These are phyloP conservation scores for Miscanthus sacchariflorus DNA, from an alignment of 202 grass and related monocot species.

Conservation along the genomic window DNA sequence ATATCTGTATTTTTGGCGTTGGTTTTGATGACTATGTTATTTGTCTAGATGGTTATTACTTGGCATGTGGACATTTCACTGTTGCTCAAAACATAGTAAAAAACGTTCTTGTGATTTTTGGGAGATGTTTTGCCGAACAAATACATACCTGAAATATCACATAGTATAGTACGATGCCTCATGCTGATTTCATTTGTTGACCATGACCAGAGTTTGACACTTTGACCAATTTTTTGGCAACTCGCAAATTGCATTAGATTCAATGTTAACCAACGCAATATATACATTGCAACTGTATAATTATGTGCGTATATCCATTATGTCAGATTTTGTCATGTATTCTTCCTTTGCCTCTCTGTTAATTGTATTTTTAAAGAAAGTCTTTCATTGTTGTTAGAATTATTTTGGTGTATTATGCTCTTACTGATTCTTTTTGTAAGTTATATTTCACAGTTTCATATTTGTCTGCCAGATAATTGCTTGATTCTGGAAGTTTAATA, in stretches of 20 bases:
- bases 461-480: conserved; percentile 3
- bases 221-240: background rate
- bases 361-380: conserved; percentile 13
- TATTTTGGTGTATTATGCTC: conserved; percentile 4
- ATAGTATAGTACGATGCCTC: background rate
- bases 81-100: conserved; percentile 13
- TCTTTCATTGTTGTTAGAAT: conserved; percentile 5
- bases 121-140: conserved; percentile 10
- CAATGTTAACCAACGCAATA: background rate
- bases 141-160: background rate
- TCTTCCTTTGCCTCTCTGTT: conserved; percentile 9
- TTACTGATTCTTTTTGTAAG: background rate
- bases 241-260: conserved; percentile 6
- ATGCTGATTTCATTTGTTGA: background rate
- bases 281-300: background rate
- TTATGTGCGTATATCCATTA: background rate
- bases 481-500: conserved; percentile 15
- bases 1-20: background rate
- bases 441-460: conserved; percentile 16
- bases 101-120: background rate
- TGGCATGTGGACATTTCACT: conserved; percentile 1
- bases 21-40: background rate
- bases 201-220: conserved; percentile 12
- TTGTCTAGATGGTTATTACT: background rate
- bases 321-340: background rate